Conservation (phyloP, 2,329 filamentous ascomycete genomes). For the Ambrosiella cleistominuta region DNA sequence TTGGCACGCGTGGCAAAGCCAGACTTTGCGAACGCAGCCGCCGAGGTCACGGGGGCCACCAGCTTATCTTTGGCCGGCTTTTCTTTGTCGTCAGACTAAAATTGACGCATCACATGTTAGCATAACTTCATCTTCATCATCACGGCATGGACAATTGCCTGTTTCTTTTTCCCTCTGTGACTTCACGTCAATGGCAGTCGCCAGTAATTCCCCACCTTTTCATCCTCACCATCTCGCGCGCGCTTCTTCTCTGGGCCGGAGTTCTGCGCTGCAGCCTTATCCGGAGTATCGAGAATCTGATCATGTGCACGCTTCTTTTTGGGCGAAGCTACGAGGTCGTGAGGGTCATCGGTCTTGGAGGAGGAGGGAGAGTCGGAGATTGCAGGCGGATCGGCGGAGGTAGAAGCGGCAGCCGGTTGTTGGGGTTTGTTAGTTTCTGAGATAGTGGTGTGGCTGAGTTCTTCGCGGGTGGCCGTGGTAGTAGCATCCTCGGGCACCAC, state of each 20-base stretch:
- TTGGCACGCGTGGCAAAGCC: constrained; percentile 49
- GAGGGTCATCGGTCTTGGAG: constrained; percentile 22
- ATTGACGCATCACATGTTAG: too few relatives aligned
- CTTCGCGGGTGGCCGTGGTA: constrained; percentile 44
- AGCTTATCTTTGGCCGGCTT: constrained; percentile 14
- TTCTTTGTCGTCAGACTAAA: background rate
- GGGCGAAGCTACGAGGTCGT: constrained; percentile 37
- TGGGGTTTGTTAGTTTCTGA: constrained; percentile 26
- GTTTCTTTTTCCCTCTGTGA: background rate
- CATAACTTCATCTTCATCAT: too few relatives aligned
- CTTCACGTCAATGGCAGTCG: too few relatives aligned
- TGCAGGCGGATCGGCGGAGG: constrained; percentile 20
- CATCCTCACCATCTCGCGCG: constrained; percentile 32
- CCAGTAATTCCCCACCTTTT: constrained; percentile 16
- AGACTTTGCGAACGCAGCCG: constrained; percentile 49
- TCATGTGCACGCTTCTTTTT: constrained; percentile 50
- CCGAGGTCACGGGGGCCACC: constrained; percentile 25
- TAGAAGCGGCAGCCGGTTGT: constrained; percentile 17
- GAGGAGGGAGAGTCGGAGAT: constrained; percentile 14
- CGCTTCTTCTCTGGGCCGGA: constrained; percentile 46
- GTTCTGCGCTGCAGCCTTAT: constrained; percentile 27
- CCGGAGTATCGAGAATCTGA: constrained; percentile 31
- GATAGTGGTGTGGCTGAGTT: constrained; percentile 46
- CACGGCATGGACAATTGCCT: background rate
- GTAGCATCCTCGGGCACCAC: constrained; percentile 36